Percentiles rank a stretch among this genome's conserved stretches.
Conservation (phyloP, 1,139 yeast genomes). For the Candida sp. region DNA sequence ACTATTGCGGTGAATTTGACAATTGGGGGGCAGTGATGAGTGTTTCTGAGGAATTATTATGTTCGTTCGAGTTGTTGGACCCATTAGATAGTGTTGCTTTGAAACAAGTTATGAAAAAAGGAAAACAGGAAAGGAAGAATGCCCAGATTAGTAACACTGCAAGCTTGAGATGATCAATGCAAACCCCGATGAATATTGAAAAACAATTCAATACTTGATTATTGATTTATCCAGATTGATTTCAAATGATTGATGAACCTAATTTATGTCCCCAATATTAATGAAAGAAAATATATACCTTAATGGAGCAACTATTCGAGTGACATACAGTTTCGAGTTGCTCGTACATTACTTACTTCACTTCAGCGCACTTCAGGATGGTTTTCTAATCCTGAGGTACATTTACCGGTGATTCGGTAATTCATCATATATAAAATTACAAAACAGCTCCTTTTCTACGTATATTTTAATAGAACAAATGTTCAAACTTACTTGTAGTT, state of each 20-base stretch:
- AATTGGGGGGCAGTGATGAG: slow-evolving; percentile 99
- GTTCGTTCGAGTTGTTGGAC: slow-evolving; percentile 89
- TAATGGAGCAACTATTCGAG: too few species aligned
- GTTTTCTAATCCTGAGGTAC: too few species aligned
- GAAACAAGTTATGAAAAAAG: slow-evolving; percentile 89
- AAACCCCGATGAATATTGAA: not conserved
- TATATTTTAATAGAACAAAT: too few species aligned
- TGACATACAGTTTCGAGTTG: too few species aligned
- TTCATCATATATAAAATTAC: too few species aligned
- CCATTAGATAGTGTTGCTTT: slow-evolving; percentile 92
- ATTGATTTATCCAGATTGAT: too few species aligned
- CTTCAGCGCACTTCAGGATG: too few species aligned
- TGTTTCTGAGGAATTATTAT: slow-evolving; percentile 85
- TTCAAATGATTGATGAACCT: not conserved
- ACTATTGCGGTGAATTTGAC: slow-evolving; percentile 97
- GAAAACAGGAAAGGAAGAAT: slow-evolving; percentile 70
- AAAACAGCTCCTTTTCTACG: too few species aligned
- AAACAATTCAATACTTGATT: too few species aligned
- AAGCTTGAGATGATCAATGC: not conserved
- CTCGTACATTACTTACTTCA: too few species aligned
- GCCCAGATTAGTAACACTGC: slow-evolving; percentile 32
- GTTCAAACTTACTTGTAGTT: too few species aligned
- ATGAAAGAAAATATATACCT: not conserved
- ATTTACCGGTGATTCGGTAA: too few species aligned
- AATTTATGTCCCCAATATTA: not conserved